Conservation (phyloP, 2,329 filamentous ascomycete genomes). For the Leptographium flavum region DNA sequence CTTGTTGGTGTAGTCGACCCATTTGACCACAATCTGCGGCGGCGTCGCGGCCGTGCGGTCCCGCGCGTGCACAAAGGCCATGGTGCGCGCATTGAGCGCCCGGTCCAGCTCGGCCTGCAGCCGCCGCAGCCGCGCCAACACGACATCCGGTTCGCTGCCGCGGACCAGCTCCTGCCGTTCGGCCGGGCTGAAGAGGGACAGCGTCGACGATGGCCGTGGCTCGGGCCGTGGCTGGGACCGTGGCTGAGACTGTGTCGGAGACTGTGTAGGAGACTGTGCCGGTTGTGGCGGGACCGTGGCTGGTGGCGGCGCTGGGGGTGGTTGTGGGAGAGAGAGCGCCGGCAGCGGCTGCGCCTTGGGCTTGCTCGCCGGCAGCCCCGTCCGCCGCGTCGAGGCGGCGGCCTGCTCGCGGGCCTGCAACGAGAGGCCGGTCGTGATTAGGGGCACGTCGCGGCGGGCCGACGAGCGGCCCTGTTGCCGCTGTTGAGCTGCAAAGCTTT, state of each 20-base stretch:
- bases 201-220: slow-evolving; percentile 14
- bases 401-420: slow-evolving; percentile 12
- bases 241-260: not conserved
- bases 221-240: slow-evolving; percentile 1
- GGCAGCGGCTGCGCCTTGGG: not conserved
- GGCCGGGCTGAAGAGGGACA: slow-evolving; percentile 40
- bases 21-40: slow-evolving; percentile 57
- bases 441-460: slow-evolving; percentile 8
- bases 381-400: slow-evolving; percentile 1
- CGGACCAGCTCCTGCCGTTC: slow-evolving; percentile 36
- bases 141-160: slow-evolving; percentile 41
- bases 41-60: slow-evolving; percentile 39
- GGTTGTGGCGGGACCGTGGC: not conserved
- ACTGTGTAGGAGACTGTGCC: not conserved
- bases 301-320: not conserved
- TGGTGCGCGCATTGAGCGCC: slow-evolving; percentile 47
- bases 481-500: slow-evolving; percentile 55
- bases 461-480: slow-evolving; percentile 36
- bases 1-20: slow-evolving; percentile 83
- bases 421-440: slow-evolving; percentile 9
- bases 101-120: slow-evolving; percentile 48
- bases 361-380: not conserved
- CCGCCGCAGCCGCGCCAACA: slow-evolving; percentile 38
- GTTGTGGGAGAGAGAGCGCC: not conserved
- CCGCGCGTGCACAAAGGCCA: slow-evolving; percentile 41